phyloP scores from a whole-genome alignment of 1,139 yeast species.

The Suhomyces coccinellae region DNA sequence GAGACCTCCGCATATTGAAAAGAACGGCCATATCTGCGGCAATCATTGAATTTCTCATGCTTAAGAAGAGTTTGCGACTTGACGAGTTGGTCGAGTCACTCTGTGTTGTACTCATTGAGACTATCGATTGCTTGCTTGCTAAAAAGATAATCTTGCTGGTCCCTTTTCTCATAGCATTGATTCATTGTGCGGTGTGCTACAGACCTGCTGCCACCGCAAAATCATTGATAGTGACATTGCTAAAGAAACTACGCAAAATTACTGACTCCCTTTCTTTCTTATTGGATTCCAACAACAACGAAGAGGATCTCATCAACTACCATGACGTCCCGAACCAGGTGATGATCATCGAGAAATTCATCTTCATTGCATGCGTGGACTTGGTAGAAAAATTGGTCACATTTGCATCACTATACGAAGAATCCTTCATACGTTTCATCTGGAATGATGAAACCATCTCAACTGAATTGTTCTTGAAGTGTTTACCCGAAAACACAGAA shows the following conservation, averaged over 20 bases:
- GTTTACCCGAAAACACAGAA: constrained; percentile 44
- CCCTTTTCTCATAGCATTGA: constrained; percentile 56
- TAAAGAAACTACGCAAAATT: constrained; percentile 22
- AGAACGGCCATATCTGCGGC: constrained; percentile 35
- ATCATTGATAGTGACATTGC: constrained; percentile 25
- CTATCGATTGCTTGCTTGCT: constrained; percentile 28
- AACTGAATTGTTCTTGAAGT: constrained; percentile 25
- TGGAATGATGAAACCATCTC: constrained; percentile 29
- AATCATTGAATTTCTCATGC: constrained; percentile 39
- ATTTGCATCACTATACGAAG: constrained; percentile 27
- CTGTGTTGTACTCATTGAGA: constrained; percentile 39
- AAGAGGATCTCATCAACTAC: constrained; percentile 37
- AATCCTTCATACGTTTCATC: constrained; percentile 20
- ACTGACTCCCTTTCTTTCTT: constrained; percentile 24
- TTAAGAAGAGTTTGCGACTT: constrained; percentile 42
- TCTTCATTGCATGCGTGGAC: constrained; percentile 54
- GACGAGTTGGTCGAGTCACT: constrained; percentile 45
- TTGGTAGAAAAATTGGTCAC: constrained; percentile 45
- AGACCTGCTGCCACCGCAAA: constrained; percentile 56
- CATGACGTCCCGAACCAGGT: constrained; percentile 42
- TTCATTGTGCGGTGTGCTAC: constrained; percentile 54
- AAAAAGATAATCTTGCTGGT: constrained; percentile 36
- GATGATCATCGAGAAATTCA: constrained; percentile 49
- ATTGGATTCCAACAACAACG: constrained; percentile 29
- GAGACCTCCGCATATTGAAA: constrained; percentile 29